phyloP scores from a whole-genome alignment of 208 protist species.

The Leishmania mexicana region DNA sequence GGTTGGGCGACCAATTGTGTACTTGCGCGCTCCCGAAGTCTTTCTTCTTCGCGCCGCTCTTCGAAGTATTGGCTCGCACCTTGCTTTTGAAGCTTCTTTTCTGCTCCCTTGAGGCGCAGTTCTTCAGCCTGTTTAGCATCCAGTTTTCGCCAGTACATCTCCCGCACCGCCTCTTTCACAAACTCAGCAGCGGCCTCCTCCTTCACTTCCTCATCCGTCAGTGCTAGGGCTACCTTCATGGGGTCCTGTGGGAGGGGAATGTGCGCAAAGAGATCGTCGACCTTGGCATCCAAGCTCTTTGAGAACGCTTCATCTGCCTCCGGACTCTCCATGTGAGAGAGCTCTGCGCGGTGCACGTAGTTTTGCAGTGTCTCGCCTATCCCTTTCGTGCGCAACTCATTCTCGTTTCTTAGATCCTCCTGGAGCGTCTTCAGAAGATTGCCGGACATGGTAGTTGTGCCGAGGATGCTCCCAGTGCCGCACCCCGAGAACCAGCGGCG shows the following conservation, averaged over 20 bases:
- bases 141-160: conserved; percentile 69
- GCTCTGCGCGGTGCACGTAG: conserved; percentile 51
- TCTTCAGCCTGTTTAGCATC: conserved; percentile 68
- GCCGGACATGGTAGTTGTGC: conserved; percentile 44
- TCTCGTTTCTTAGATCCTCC: conserved; percentile 67
- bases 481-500: conserved; percentile 24
- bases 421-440: conserved; percentile 53
- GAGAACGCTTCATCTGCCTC: conserved; percentile 68
- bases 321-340: conserved; percentile 88
- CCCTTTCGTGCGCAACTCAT: conserved; percentile 38
- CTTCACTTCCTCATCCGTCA: conserved; percentile 71
- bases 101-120: conserved; percentile 62
- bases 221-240: conserved; percentile 77
- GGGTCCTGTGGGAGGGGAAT: conserved; percentile 80
- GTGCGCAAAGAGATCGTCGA: conserved; percentile 73
- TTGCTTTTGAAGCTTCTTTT: conserved; percentile 40
- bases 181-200: conserved; percentile 67
- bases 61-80: conserved; percentile 30
- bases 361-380: conserved; percentile 62
- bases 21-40: background rate
- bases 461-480: conserved; percentile 39
- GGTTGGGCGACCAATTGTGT: background rate
- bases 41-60: conserved; percentile 15
- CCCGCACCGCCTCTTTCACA: conserved; percentile 78
- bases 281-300: conserved; percentile 41